phyloP scores from a whole-genome alignment of 1,284 basidiomycete species.

The Pseudozyma thailandica region DNA sequence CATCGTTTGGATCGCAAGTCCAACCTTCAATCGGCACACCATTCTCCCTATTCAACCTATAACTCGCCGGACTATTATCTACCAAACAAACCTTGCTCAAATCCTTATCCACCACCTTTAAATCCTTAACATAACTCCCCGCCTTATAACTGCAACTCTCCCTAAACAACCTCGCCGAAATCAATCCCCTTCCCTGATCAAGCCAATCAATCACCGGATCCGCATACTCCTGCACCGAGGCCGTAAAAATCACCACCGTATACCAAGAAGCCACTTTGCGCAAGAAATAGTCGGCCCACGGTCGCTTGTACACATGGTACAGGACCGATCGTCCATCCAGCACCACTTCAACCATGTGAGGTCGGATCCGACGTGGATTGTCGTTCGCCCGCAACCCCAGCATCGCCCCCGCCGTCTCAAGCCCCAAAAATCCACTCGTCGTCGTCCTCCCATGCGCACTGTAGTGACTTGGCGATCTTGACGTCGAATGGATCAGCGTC shows the following conservation, averaged over 20 bases:
- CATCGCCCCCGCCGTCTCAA: conserved; percentile 55
- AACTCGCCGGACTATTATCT: conserved; percentile 95
- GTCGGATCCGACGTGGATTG: conserved; percentile 72
- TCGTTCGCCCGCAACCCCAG: conserved; percentile 60
- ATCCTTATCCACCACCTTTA: conserved; percentile 87
- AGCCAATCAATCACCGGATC: conserved; percentile 99
- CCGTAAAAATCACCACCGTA: conserved; percentile 97
- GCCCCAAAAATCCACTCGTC: conserved; percentile 51
- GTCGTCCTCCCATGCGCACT: conserved; percentile 19
- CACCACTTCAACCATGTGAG: conserved; percentile 95
- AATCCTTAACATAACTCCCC: conserved; percentile 93
- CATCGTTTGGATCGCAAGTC: conserved; percentile 96
- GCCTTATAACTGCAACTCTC: conserved; percentile 94
- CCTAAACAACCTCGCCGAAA: conserved; percentile 87
- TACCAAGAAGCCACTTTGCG: conserved; percentile 90
- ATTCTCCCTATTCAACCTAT: conserved; percentile 93
- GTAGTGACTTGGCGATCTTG: conserved; percentile 72
- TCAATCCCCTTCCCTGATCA: conserved; percentile 86
- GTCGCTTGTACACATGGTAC: conserved; percentile 98
- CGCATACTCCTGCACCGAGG: conserved; percentile 98
- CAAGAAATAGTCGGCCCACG: conserved; percentile 77
- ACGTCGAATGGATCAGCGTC: conserved; percentile 96
- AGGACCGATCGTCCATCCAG: conserved; percentile 86
- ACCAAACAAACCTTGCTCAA: conserved; percentile 89
- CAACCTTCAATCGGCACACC: conserved; percentile 99